Conservation (phyloP, 768 basidiomycete species). For the Phylloporus arenicola region DNA sequence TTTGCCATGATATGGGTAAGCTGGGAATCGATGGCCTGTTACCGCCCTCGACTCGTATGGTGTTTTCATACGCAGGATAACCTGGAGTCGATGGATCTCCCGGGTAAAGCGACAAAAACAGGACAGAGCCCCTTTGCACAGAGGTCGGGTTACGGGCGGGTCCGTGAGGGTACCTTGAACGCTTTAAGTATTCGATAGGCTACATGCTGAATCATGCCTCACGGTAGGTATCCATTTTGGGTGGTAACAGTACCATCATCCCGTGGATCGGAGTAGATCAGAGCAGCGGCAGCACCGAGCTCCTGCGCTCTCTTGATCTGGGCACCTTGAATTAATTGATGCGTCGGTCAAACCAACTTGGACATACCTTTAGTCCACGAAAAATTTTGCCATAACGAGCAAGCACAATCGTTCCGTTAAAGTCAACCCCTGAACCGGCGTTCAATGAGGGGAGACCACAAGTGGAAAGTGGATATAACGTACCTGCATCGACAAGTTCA, state of each 20-base stretch:
- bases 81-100: conserved; percentile 87
- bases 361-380: conserved; percentile 82
- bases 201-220: conserved; percentile 13
- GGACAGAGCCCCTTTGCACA: conserved; percentile 83
- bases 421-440: conserved; percentile 42
- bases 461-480: neutral
- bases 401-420: conserved; percentile 75
- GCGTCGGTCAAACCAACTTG: conserved; percentile 2
- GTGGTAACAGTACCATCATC: conserved; percentile 81
- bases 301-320: conserved; percentile 85
- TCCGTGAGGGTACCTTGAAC: conserved; percentile 52
- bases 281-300: conserved; percentile 69
- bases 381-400: conserved; percentile 73
- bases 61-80: conserved; percentile 79
- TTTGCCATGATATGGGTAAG: conserved; percentile 86
- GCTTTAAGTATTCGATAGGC: neutral
- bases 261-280: conserved; percentile 84
- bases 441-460: neutral
- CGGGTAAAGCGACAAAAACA: conserved; percentile 61
- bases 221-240: conserved; percentile 69
- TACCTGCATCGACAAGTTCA: conserved; percentile 46
- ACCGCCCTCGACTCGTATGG: conserved; percentile 52
- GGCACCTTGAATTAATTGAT: conserved; percentile 20
- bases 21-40: conserved; percentile 78
- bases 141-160: conserved; percentile 83